These are phyloP conservation scores for Umbelopsis sp. DNA, from an alignment of 192 early-diverging fungal genomes.

Conservation along the genomic window DNA sequence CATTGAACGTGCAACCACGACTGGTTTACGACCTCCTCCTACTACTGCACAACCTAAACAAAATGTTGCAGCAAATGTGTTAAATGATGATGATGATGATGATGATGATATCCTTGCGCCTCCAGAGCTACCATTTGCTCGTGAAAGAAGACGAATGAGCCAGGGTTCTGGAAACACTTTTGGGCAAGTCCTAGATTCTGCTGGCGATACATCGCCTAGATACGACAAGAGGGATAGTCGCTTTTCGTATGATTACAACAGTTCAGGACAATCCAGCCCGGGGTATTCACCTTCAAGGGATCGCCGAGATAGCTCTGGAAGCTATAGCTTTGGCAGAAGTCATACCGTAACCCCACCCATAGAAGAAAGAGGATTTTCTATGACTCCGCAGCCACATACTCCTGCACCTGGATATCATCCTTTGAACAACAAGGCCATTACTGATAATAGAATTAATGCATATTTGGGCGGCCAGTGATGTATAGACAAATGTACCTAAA, in stretches of 20 bases:
- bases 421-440: conserved; percentile 21
- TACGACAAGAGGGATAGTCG: not conserved
- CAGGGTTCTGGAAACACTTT: conserved; percentile 20
- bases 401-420: conserved; percentile 23
- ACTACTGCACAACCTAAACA: not conserved
- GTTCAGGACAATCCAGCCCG: not conserved
- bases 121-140: conserved; percentile 20
- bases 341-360: not conserved
- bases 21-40: not conserved
- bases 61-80: too few species aligned
- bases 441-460: conserved; percentile 20
- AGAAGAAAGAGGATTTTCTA: conserved; percentile 8
- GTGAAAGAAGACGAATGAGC: not conserved
- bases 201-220: not conserved
- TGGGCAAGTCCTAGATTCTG: not conserved
- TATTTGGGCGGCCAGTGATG: conserved; percentile 16
- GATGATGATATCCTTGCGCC: conserved; percentile 11
- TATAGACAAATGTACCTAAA: not conserved
- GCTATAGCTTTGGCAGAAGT: conserved; percentile 6
- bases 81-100: not conserved
- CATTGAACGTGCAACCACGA: not conserved
- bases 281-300: not conserved
- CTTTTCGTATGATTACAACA: not conserved
- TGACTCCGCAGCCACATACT: conserved; percentile 8
- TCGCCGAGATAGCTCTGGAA: conserved; percentile 13